Conservation (phyloP, 441 rosid genomes). For the Syzygium syzygioides region DNA sequence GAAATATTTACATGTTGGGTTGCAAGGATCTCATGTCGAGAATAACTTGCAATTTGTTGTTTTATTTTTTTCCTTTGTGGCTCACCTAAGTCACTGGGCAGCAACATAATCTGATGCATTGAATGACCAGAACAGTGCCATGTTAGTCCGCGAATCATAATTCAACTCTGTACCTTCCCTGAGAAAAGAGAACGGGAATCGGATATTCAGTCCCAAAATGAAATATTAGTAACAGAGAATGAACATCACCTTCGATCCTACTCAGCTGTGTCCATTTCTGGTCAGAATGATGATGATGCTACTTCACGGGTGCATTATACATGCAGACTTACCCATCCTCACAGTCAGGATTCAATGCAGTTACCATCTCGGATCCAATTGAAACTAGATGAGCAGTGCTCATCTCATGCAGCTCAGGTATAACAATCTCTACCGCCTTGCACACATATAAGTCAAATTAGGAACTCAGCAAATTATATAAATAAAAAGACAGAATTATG, state of each 20-base stretch:
- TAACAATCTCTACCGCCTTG: constrained; percentile 67
- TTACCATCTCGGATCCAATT: constrained; percentile 46
- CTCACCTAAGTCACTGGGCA: constrained; percentile 77
- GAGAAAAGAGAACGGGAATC: constrained; percentile 17
- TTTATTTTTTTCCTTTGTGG: background rate
- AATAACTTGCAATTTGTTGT: background rate
- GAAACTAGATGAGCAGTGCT: constrained; percentile 69
- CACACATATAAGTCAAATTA: constrained; percentile 9
- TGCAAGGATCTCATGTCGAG: background rate
- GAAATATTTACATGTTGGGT: background rate
- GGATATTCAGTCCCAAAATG: background rate
- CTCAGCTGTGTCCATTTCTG: background rate
- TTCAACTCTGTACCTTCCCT: constrained; percentile 53
- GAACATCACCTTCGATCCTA: background rate
- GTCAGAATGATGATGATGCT: background rate
- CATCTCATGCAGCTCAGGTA: constrained; percentile 88
- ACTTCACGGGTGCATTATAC: background rate
- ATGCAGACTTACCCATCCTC: constrained; percentile 55
- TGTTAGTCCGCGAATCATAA: constrained; percentile 54
- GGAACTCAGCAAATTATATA: background rate
- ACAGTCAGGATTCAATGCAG: constrained; percentile 41
- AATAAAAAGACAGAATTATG: background rate
- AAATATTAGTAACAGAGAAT: background rate
- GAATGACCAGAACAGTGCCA: constrained; percentile 71
- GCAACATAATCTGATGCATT: constrained; percentile 72